phyloP scores from a whole-genome alignment of 768 basidiomycete genomes.

The Suillus plorans region DNA sequence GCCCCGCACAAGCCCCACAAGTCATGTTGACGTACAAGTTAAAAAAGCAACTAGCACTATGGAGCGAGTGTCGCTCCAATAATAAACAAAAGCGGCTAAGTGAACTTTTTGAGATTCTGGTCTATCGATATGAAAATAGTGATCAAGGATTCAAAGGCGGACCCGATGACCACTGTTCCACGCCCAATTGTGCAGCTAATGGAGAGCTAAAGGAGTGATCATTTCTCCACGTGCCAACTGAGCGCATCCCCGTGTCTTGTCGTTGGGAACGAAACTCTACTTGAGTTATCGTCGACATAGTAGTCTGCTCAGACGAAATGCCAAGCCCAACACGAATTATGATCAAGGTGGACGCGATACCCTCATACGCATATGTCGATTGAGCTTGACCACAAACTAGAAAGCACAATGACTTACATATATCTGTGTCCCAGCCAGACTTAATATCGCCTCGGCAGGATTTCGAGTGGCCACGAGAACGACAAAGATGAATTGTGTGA shows the following conservation, averaged over 20 bases:
- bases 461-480: conserved; percentile 28
- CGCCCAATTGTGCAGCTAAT: too few species aligned
- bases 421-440: conserved; percentile 26
- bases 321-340: conserved; percentile 21
- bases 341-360: conserved; percentile 19
- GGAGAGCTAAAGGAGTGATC: neutral
- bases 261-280: neutral
- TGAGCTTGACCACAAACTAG: neutral
- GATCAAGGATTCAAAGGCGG: neutral
- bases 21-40: too few species aligned
- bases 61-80: too few species aligned
- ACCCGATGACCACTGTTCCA: neutral
- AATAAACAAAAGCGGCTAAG: too few species aligned
- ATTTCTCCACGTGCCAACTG: neutral
- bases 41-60: too few species aligned
- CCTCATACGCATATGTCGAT: neutral
- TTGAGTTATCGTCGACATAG: neutral
- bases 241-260: neutral
- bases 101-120: too few species aligned
- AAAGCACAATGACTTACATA: conserved; percentile 22
- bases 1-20: too few species aligned
- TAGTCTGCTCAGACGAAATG: conserved; percentile 8
- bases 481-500: conserved; percentile 30
- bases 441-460: conserved; percentile 29
- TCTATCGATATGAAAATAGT: too few species aligned